Base-by-base conservation (phyloP, 352 stramenopile species). In the Phytophthora lateralis region DNA sequence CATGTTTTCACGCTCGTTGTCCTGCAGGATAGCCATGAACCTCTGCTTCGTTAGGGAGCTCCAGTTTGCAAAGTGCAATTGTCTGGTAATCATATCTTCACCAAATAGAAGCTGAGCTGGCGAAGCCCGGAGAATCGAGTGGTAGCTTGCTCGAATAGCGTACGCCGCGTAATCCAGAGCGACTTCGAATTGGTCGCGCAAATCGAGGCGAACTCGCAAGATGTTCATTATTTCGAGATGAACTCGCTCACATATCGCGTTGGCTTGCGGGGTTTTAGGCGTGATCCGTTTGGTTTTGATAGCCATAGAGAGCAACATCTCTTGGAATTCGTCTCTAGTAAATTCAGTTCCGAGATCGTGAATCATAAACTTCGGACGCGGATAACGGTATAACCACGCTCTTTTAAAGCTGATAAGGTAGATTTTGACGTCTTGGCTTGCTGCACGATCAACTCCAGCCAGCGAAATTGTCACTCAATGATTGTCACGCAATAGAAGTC, bases 1-100 rank as follows among this genome's bases (percentile, higher is more conserved):
- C 10, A 53, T 21, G 35, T 60, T 69, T n/a, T 69, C 26, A 7
- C 41, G 41, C 2, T 64, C 54, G 21, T 64, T 69, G 20, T 69
- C 54, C 10, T 48, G 35, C 11, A 69, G 29, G 1, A 60, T 69
- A 1, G 47, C 39, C 0, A 35, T 15, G 24, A 64, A 64, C 4
- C 48, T 10, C 6, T 54, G 24, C 26, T 65, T 60, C 2, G 54
- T 56, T 10, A 65, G 8, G 12, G 51, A 64, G 21, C 12, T 60
- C n/a, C 60, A 56, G 26, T 63, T 59, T 0, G 60, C 48, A 2
- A 57, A 51, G 10, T 51, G 34, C 1, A 64, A 14, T 11, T 64
- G 11, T 3, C 60, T 18, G 1, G 45, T 45, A 3, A 69, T 63
- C 41, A 64, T 50, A 9, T 63, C 60, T 35, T 69, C 37, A 0